phyloP scores from a whole-genome alignment of 441 rosid genomes.

The Pelargonium cotyledonis region DNA sequence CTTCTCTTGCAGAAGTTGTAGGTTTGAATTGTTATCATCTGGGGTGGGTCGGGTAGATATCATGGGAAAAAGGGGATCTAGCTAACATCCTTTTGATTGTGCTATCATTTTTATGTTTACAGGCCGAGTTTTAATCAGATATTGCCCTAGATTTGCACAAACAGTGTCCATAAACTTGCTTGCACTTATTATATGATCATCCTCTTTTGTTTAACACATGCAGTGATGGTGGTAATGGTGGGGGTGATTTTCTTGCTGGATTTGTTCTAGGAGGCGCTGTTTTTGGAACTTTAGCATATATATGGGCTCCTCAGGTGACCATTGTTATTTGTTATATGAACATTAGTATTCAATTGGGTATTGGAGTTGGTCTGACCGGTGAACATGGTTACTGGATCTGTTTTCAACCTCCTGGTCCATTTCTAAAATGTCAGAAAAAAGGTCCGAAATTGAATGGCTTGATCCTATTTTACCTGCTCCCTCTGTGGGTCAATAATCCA shows the following conservation, averaged over 20 bases:
- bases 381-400: too few species aligned
- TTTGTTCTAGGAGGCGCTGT: conserved; percentile 82
- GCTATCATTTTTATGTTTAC: too few species aligned
- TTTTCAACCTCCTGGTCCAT: too few species aligned
- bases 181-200: neutral
- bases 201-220: conserved; percentile 9
- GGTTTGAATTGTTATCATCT: too few species aligned
- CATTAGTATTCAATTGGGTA: neutral
- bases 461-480: neutral
- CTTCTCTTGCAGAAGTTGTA: too few species aligned
- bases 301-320: conserved; percentile 88
- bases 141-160: neutral
- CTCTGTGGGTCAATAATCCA: neutral
- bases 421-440: too few species aligned
- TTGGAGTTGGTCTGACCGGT: neutral
- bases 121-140: neutral
- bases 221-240: conserved; percentile 57
- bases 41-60: too few species aligned
- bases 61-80: too few species aligned
- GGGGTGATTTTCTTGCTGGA: conserved; percentile 80
- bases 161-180: neutral
- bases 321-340: neutral
- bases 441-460: neutral
- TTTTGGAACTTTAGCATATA: conserved; percentile 71
- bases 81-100: too few species aligned